Evolutionary conservation across 352 stramenopile genomes (phyloP).

Genomic region (Phytophthora pseudosyringae): DNA sequence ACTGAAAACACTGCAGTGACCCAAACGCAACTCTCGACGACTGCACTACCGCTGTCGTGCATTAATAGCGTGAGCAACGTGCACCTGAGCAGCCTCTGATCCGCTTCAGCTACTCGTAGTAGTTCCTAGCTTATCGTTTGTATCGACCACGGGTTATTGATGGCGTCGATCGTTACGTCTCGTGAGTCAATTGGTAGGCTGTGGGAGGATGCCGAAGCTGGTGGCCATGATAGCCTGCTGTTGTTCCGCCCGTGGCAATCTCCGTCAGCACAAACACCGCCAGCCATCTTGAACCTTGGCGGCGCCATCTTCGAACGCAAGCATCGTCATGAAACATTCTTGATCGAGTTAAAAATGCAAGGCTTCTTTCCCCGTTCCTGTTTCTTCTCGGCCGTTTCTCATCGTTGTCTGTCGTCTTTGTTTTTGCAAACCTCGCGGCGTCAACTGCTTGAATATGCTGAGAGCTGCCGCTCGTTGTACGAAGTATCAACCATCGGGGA

Average conservation of each 20-base stretch:
- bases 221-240: background rate
- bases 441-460: conserved; percentile 8
- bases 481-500: conserved; percentile 3
- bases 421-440: conserved; percentile 15
- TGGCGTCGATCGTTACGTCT: no score
- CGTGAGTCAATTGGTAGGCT: no score
- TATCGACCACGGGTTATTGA: background rate
- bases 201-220: background rate
- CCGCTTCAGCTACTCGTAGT: background rate
- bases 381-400: conserved; percentile 25
- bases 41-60: no score
- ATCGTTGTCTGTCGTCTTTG: conserved; percentile 16
- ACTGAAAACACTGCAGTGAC: no score
- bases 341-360: conserved; percentile 59
- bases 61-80: background rate
- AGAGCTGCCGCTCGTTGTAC: background rate
- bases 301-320: conserved; percentile 37
- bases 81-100: background rate
- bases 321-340: conserved; percentile 55
- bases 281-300: conserved; percentile 36
- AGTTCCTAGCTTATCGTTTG: background rate
- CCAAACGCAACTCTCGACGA: no score
- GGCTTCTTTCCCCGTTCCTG: conserved; percentile 36
- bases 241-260: conserved; percentile 25
- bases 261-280: conserved; percentile 30